These are phyloP conservation scores for Dalbergia oliveri DNA, from an alignment of 306 rosid species.

Conservation along the genomic window DNA sequence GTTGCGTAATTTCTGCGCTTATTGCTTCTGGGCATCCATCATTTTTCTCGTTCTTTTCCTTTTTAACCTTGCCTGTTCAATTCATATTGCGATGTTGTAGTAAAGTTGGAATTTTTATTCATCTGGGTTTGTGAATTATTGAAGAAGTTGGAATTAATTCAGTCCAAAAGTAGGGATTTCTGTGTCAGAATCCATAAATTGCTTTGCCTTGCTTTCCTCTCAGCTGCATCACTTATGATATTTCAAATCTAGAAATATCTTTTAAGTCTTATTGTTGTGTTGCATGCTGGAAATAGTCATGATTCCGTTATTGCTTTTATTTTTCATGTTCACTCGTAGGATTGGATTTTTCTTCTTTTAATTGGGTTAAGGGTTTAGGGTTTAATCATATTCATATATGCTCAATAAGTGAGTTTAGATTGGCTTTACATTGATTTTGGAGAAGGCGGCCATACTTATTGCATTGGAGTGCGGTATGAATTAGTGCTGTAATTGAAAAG, in stretches of 20 bases:
- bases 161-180: neutral
- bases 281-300: neutral
- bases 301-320: neutral
- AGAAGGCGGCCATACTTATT: neutral
- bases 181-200: neutral
- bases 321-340: neutral
- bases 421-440: slow-evolving; percentile 8
- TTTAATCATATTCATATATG: neutral
- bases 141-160: neutral
- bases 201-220: neutral
- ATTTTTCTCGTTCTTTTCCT: neutral
- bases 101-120: neutral
- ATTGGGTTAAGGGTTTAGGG: neutral
- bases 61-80: neutral
- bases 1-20: slow-evolving; percentile 5
- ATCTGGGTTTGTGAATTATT: neutral
- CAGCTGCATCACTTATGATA: neutral
- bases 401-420: slow-evolving; percentile 3
- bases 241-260: neutral
- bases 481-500: neutral
- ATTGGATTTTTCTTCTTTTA: neutral
- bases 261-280: neutral
- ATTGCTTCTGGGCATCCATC: neutral
- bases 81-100: neutral
- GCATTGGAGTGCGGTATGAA: neutral